Evolutionary conservation across 1,139 yeast genomes (phyloP), one percentile per base, ranked within the genome.

Genomic region (Zhuliangozyma blackwelliae): DNA sequence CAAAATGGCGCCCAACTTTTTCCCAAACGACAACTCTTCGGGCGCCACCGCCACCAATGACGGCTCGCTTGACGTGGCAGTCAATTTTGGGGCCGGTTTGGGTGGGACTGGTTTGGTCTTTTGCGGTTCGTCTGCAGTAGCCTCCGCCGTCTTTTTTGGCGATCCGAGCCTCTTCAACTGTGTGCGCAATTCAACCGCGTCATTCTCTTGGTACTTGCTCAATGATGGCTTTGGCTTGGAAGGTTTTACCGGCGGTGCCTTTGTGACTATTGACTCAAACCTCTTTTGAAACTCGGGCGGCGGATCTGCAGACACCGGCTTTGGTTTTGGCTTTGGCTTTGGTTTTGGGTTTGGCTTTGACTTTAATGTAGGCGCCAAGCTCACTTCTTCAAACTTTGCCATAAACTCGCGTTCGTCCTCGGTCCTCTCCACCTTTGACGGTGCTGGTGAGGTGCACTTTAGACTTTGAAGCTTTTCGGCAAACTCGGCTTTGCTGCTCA

Each of bases 201-300:
- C 67, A 20, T 40, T 39, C 26, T 50, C 47, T 34, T 57, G 55
- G 36, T 58, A 61, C 8, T 47, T 46, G n/a, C 45, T 40, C 29
- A 45, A 40, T 3, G 49, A 37, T 3, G 51, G 50, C 11, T 43
- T 47, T 26, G 46, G 46, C 29, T 46, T 45, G 25, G 29, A 12
- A 11, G 32, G 33, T 29, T 34, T 33, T 4, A 16, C 16, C 11
- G 45, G 44, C 5, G 50, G 41, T 9, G 38, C 28, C 27, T 30
- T 45, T 11, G 31, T 29, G 3, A 33, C 39, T 10, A 40, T 35
- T 20, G 30, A 31, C 11, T 43, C 39, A 31, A 43, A 39, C n/a
- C 34, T 33, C 11, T 37, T 41, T 13, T 43, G 44, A 34, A 48
- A 47, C 35, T 44, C 47, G 7, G 40, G 34, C 12, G 47, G 44